phyloP scores from a whole-genome alignment of 331 rosid genomes.

The Quercus lobata region DNA sequence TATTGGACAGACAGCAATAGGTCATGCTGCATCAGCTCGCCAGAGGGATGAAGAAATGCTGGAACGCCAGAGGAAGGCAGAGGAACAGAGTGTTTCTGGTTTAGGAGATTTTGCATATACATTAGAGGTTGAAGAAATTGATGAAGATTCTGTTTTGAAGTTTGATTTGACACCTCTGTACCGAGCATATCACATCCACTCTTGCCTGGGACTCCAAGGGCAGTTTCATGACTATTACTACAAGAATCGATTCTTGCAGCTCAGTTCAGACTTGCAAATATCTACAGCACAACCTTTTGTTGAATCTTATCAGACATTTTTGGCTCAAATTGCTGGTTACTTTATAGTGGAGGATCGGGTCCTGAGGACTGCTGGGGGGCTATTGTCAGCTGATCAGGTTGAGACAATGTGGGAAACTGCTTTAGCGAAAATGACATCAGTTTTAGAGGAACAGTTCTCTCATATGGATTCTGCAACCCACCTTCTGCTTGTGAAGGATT shows the following conservation, averaged over 20 bases:
- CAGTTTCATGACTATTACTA: constrained; percentile 80
- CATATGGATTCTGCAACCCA: constrained; percentile 69
- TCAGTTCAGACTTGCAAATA: constrained; percentile 79
- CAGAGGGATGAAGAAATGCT: constrained; percentile 81
- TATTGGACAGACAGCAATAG: constrained; percentile 82
- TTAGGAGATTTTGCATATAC: constrained; percentile 43
- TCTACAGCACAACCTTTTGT: constrained; percentile 73
- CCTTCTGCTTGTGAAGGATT: constrained; percentile 90
- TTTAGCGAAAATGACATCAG: constrained; percentile 51
- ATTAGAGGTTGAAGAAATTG: constrained; percentile 72
- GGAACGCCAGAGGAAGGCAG: constrained; percentile 65
- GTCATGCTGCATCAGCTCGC: constrained; percentile 62
- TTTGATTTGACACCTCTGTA: constrained; percentile 87
- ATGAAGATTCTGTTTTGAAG: constrained; percentile 61
- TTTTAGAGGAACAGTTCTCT: constrained; percentile 72
- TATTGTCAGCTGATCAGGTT: constrained; percentile 59
- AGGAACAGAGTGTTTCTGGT: constrained; percentile 46
- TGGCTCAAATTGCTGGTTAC: constrained; percentile 87
- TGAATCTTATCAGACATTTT: constrained; percentile 68
- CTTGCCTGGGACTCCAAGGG: constrained; percentile 68
- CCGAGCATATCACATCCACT: constrained; percentile 87
- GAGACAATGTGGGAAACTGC: constrained; percentile 91
- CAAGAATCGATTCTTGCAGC: constrained; percentile 73
- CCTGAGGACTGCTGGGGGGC: constrained; percentile 69
- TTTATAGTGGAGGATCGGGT: constrained; percentile 92